Evolutionary conservation across 768 basidiomycete genomes (phyloP).

Genomic region (Termitomyces titanicus): DNA sequence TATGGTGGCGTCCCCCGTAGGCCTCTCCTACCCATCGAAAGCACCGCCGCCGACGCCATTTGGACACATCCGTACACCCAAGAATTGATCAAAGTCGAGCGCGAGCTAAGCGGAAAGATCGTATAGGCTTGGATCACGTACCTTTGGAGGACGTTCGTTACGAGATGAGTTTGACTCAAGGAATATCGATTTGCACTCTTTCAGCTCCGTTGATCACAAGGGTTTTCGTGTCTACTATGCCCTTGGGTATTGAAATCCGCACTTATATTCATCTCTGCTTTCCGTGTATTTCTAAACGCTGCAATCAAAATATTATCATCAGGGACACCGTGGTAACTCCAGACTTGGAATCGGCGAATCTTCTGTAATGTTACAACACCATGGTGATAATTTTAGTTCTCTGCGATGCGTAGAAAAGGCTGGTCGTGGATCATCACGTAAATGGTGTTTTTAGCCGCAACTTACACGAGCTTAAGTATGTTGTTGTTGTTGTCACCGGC

Average conservation of each 20-base stretch:
- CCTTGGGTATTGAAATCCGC: neutral
- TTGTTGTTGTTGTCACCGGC: no score
- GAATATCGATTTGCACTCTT: slow-evolving; percentile 3
- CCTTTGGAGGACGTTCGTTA: slow-evolving; percentile 7
- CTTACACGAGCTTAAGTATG: no score
- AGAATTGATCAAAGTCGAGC: slow-evolving; percentile 64
- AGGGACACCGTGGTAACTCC: no score
- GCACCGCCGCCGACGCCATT: slow-evolving; percentile 51
- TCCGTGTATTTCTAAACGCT: neutral
- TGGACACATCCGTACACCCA: slow-evolving; percentile 73
- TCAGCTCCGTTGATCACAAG: slow-evolving; percentile 5
- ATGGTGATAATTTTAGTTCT: no score
- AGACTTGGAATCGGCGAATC: no score
- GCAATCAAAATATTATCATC: neutral
- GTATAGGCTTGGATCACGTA: slow-evolving; percentile 13
- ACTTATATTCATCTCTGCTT: neutral
- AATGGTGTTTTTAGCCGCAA: no score
- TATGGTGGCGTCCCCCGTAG: slow-evolving; percentile 80
- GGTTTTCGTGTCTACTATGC: neutral
- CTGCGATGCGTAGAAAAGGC: no score
- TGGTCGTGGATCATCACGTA: no score
- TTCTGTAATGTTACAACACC: no score
- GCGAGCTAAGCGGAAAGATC: slow-evolving; percentile 44
- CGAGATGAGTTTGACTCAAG: slow-evolving; percentile 3
- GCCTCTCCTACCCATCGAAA: slow-evolving; percentile 67